Percentiles rank a stretch among this genome's conserved stretches.
phyloP scores from a whole-genome alignment of 441 rosid genomes.

The Euphorbia corollata region DNA sequence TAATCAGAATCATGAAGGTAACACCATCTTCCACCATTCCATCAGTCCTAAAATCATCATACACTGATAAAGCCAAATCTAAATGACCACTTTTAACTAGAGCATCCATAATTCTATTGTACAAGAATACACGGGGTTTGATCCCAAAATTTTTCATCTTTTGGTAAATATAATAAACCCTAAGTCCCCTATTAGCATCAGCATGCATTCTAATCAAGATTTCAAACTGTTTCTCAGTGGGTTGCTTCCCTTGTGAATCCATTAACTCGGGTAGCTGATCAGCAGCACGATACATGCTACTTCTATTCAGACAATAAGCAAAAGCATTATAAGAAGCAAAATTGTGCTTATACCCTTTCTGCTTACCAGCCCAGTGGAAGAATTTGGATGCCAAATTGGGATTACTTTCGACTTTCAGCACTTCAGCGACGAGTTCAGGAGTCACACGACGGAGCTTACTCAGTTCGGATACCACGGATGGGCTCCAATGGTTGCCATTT shows the following conservation, averaged over 20 bases:
- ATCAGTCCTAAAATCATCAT: slow-evolving; percentile 59
- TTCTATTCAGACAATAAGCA: slow-evolving; percentile 71
- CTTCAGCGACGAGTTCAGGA: slow-evolving; percentile 67
- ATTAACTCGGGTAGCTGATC: slow-evolving; percentile 84
- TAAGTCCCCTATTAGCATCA: slow-evolving; percentile 68
- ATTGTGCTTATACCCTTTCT: slow-evolving; percentile 69
- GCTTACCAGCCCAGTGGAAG: slow-evolving; percentile 93
- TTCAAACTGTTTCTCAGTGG: slow-evolving; percentile 78
- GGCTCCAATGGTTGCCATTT: slow-evolving; percentile 55
- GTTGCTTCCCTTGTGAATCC: slow-evolving; percentile 75
- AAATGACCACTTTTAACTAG: slow-evolving; percentile 55
- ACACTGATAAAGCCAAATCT: slow-evolving; percentile 67
- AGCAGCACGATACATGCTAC: slow-evolving; percentile 57
- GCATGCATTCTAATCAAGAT: slow-evolving; percentile 88
- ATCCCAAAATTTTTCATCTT: slow-evolving; percentile 81
- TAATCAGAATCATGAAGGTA: slow-evolving; percentile 67
- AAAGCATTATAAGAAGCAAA: slow-evolving; percentile 81
- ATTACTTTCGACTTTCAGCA: slow-evolving; percentile 49
- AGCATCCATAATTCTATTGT: slow-evolving; percentile 69
- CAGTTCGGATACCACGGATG: slow-evolving; percentile 52
- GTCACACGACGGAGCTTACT: slow-evolving; percentile 82
- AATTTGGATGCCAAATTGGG: slow-evolving; percentile 61
- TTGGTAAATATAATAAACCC: slow-evolving; percentile 71
- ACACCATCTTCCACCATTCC: slow-evolving; percentile 70
- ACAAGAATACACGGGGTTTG: slow-evolving; percentile 61